Conservation (phyloP, 1,284 basidiomycete species). For the Tilletia caries region DNA sequence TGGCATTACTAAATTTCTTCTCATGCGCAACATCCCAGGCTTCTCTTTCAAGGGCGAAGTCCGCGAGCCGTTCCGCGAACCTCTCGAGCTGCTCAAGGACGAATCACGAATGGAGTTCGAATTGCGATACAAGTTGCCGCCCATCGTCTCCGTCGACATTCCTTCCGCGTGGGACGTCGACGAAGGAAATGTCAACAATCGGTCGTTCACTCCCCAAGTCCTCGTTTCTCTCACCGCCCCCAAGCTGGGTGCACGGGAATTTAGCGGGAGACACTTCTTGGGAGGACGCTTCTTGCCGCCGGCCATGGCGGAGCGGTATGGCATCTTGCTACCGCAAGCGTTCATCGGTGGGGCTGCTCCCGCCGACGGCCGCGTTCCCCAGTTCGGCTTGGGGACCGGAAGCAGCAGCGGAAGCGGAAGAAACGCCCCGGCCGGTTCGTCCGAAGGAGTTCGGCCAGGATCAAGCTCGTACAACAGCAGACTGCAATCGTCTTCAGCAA, state of each 20-base stretch:
- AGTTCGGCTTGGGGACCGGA: background rate
- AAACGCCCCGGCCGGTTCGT: slow-evolving; percentile 15
- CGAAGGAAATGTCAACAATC: slow-evolving; percentile 59
- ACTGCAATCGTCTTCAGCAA: background rate
- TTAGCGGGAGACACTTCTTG: slow-evolving; percentile 79
- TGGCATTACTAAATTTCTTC: background rate
- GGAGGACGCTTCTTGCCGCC: slow-evolving; percentile 84
- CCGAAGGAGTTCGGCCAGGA: background rate
- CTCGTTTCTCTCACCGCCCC: slow-evolving; percentile 89
- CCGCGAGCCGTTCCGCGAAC: slow-evolving; percentile 79
- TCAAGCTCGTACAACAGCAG: background rate
- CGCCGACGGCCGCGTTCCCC: background rate
- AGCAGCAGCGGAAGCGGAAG: slow-evolving; percentile 24
- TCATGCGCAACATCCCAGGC: slow-evolving; percentile 54
- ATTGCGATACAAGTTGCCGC: slow-evolving; percentile 24
- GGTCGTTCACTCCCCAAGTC: slow-evolving; percentile 69
- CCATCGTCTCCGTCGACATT: slow-evolving; percentile 69
- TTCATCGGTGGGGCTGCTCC: background rate
- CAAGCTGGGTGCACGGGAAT: slow-evolving; percentile 76
- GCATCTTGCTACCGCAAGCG: slow-evolving; percentile 3
- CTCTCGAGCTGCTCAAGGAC: slow-evolving; percentile 65
- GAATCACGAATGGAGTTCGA: slow-evolving; percentile 45
- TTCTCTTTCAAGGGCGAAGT: slow-evolving; percentile 80
- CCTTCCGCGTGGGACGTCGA: slow-evolving; percentile 96
- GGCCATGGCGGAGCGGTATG: slow-evolving; percentile 7